Base-by-base conservation (phyloP, 1,284 basidiomycete genomes). In the Cryptococcus maquisensis region DNA sequence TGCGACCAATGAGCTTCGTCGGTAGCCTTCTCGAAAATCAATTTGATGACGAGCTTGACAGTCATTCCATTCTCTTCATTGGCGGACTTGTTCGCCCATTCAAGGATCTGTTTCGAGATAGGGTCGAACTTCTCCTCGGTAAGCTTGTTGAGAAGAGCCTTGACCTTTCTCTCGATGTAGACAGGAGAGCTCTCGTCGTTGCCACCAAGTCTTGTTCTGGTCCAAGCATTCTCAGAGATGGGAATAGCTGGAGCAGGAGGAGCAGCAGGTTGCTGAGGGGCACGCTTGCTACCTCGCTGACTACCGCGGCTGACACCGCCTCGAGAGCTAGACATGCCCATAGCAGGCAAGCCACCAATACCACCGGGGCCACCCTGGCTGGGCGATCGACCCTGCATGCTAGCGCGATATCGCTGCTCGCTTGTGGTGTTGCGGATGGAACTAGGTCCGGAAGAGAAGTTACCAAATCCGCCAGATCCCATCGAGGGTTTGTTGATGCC, bases 101-200 rank as follows among this genome's bases (percentile, higher is more conserved):
- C 79, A 61, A 97, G 87, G 70, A 97, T 92, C 77, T 96, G 90
- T 67, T 87, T 83, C 4, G 88, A 94, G 68, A 98, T 96, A 5
- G 88, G 87, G 65, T 95, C 91, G 81, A 98, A 98, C 72, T 89
- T 91, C 80, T 97, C 92, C 83, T 94, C 87, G 1, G 94, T 95
- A 48, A 98, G 84, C 80, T 95, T 97, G 84, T 98, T 98, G 68
- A 98, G 86, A 59, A 97, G 77, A 50, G 80, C 81, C 78, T 91
- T 94, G 80, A 98, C 93, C 79, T 96, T 97, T 56, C 92, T 86
- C 68, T 95, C 90, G 35, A 97, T 90, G 63, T 88, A 77, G 64
- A 88, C 87, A 0, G 88, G 85, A 4, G 88, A 86, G 52, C 89
- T 86, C 16, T 80, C 74, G 48, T 88, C 85, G 47, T 68, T 18